Percentiles rank a stretch among this genome's conserved stretches.
Evolutionary conservation across 1,284 basidiomycete species (phyloP).

Genomic region (Cryptococcus depauperatus): DNA sequence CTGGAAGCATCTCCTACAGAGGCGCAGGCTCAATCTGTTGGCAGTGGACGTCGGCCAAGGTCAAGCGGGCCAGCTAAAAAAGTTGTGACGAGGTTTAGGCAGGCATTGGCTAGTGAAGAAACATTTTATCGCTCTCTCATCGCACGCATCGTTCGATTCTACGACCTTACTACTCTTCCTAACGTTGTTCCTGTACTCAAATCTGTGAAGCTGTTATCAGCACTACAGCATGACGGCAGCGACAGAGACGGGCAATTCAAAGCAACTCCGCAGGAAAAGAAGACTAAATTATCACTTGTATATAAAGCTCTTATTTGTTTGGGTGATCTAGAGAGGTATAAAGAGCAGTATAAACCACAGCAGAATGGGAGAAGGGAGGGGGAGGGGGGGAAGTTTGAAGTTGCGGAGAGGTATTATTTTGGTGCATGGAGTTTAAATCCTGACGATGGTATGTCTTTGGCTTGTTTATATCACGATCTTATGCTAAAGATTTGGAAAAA

Average conservation of each 20-base stretch:
- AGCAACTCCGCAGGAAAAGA: slow-evolving; percentile 48
- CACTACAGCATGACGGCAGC: slow-evolving; percentile 24
- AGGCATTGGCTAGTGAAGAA: slow-evolving; percentile 77
- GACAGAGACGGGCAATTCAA: background rate
- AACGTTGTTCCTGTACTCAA: slow-evolving; percentile 1
- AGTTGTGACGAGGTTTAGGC: slow-evolving; percentile 73
- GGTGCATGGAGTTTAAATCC: slow-evolving; percentile 74
- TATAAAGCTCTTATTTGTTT: slow-evolving; percentile 85
- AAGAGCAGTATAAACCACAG: slow-evolving; percentile 61
- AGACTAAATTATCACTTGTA: slow-evolving; percentile 59
- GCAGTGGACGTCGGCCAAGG: too few species aligned
- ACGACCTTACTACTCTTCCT: slow-evolving; percentile 54
- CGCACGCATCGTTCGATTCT: slow-evolving; percentile 60
- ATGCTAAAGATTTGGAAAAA: slow-evolving; percentile 12
- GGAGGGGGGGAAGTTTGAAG: slow-evolving; percentile 49
- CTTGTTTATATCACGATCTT: background rate
- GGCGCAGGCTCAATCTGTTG: too few species aligned
- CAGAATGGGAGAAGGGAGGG: slow-evolving; percentile 11
- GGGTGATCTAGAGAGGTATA: slow-evolving; percentile 88
- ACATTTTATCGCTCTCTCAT: slow-evolving; percentile 77
- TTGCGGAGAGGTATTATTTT: slow-evolving; percentile 71
- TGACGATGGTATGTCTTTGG: slow-evolving; percentile 47
- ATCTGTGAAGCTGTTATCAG: slow-evolving; percentile 39
- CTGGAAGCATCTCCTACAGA: slow-evolving; percentile 49
- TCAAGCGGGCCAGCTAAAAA: slow-evolving; percentile 87